These are phyloP conservation scores for Aspergillus quadricinctus DNA, from an alignment of 2,329 filamentous ascomycete species.

Conservation along the genomic window DNA sequence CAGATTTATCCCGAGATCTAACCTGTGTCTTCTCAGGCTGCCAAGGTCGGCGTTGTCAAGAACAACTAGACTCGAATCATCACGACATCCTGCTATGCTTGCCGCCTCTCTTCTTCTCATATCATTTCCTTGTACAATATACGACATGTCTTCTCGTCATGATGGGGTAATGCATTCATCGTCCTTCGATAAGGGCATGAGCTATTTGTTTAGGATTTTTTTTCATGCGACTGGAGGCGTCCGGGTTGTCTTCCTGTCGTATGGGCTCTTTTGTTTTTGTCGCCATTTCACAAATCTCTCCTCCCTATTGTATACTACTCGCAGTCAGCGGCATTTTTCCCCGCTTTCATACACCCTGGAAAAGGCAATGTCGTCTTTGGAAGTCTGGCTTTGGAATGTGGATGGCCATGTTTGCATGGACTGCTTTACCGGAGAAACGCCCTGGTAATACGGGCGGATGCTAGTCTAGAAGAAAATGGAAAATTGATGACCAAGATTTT, in stretches of 20 bases:
- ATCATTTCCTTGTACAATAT: conserved; percentile 32
- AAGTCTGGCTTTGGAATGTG: conserved; percentile 10
- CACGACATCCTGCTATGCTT: not conserved
- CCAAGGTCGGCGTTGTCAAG: conserved; percentile 95
- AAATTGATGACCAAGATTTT: not conserved
- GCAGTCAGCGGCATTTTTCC: conserved; percentile 12
- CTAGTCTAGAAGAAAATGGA: conserved; percentile 13
- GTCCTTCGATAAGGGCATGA: not conserved
- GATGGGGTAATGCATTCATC: conserved; percentile 18
- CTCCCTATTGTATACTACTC: conserved; percentile 33
- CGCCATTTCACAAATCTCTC: conserved; percentile 25
- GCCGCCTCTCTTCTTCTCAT: conserved; percentile 4
- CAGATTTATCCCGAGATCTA: conserved; percentile 3
- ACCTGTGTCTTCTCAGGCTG: conserved; percentile 49
- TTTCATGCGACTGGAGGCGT: conserved; percentile 28
- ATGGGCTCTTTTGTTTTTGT: conserved; percentile 15
- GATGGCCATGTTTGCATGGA: conserved; percentile 7
- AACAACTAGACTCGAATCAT: conserved; percentile 48
- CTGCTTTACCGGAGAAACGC: not conserved
- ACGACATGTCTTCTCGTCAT: conserved; percentile 25
- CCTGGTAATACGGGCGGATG: not conserved
- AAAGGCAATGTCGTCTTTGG: conserved; percentile 5
- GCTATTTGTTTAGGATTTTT: conserved; percentile 17
- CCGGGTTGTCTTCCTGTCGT: conserved; percentile 25
- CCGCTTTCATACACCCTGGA: conserved; percentile 5